Base-by-base conservation (phyloP, 108 stramenopile genomes). In the Tribonema minus region DNA sequence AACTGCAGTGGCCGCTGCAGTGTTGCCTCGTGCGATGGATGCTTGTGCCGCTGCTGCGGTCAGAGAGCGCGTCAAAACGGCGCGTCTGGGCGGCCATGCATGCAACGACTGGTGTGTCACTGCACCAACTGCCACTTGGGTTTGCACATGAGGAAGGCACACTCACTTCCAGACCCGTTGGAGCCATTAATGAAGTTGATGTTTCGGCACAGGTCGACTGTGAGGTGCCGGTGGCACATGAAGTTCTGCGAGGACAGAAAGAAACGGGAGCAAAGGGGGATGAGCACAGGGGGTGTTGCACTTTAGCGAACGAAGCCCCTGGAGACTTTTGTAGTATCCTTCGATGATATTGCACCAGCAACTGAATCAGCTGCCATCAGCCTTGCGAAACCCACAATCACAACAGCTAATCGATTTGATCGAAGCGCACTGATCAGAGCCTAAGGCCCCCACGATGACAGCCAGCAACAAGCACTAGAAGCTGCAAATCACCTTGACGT, bases 121-220 rank as follows among this genome's bases (percentile, higher is more conserved):
- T n/a, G n/a, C n/a, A n/a, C n/a, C n/a, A n/a, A n/a, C n/a, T n/a
- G n/a, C n/a, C n/a, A n/a, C n/a, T n/a, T n/a, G n/a, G n/a, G n/a
- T n/a, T n/a, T n/a, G n/a, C n/a, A n/a, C n/a, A n/a, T n/a, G n/a
- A n/a, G n/a, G n/a, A n/a, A n/a, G n/a, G n/a, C n/a, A n/a, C n/a
- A n/a, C n/a, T n/a, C n/a, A n/a, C n/a, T 87, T 0, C 96, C 96
- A 12, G 87, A 86, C 0, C 96, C 96, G 81, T 98, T 98, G 70
- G 89, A 87, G 0, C 97, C 97, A 72, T 90, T 84, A 82, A 98
- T 93, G 83, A 98, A 98, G 78, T 98, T 98, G 70, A 96, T 92
- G 40, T 94, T 92, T 46, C 58, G 46, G 60, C 86, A 81, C 28
- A 86, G 61, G 9, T 81, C 73, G 33, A 87, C 27, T 0, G 36